Evolutionary conservation across 257 asterid species (phyloP), one percentile per base, ranked within the genome.

Genomic region (Solanum stenotomum): DNA sequence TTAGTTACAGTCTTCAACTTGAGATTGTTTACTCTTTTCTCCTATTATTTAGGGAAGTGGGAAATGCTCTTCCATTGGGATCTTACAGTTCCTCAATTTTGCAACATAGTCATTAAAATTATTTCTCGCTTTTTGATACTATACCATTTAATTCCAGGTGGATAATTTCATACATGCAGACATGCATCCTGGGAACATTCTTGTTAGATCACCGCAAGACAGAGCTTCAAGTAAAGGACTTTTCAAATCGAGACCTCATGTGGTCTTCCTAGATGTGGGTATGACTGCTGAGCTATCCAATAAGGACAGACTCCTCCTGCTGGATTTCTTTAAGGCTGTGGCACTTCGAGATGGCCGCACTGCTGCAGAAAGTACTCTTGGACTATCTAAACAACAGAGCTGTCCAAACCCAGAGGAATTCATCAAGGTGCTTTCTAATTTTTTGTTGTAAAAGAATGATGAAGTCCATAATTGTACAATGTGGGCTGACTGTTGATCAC

Each of bases 131-230:
- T 76, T 78, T 49, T 49, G 70, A 82, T 82, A 29, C 44, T 49
- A 81, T 46, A 18, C 86, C 56, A 31, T 82, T 82, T 49, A 49
- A 82, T 91, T 91, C 89, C 95, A 96, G 99, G 97, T 93, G 42
- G 98, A 96, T 90, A 95, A 95, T 91, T 95, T 96, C 91, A 87
- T 95, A 88, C 98, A 95, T 88, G 98, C 98, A 27, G 99, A 96
- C 94, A 95, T 96, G 99, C 98, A 96, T 93, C 99, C 99, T 8
- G 99, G 99, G 88, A 96, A 96, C 91, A 95, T 96, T 89, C 98
- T 96, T 77, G 98, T 96, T 87, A 91, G 96, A 84, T 92, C 91
- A 76, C 87, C 92, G 42, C 91, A 85, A 79, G 90, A 88, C 63
- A 87, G 87, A 88, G 89, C 86, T 87, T 90, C 95, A 8, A 90